A percentile compares a stretch with the other conserved stretches of the same genome.
Evolutionary conservation across 1,139 yeast genomes (phyloP).

Genomic region (Entelexis sorbosivorans): DNA sequence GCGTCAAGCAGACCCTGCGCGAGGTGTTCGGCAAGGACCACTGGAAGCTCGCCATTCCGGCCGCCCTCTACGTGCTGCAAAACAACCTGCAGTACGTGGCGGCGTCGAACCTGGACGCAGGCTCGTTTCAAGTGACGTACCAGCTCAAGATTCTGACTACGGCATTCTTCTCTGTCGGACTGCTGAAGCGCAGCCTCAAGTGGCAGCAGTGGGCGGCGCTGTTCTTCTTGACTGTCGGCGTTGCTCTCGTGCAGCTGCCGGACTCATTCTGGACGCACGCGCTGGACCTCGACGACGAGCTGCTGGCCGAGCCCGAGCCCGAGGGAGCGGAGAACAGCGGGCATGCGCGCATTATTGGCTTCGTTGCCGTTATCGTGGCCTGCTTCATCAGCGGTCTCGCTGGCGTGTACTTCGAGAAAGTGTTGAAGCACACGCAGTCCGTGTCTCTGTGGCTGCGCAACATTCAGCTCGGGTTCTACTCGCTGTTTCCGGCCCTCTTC

Average conservation of each 20-base stretch:
- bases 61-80: conserved; percentile 35
- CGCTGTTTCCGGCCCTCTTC: conserved; percentile 35
- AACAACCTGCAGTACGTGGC: conserved; percentile 36
- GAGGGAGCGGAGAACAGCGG: conserved; percentile 22
- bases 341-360: conserved; percentile 29
- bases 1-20: conserved; percentile 23
- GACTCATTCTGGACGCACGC: conserved; percentile 21
- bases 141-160: conserved; percentile 37
- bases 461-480: conserved; percentile 34
- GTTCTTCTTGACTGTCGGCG: conserved; percentile 32
- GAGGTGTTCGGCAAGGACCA: conserved; percentile 32
- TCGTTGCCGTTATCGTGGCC: conserved; percentile 33
- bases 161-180: conserved; percentile 36
- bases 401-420: conserved; percentile 37
- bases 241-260: conserved; percentile 36
- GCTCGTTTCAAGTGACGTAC: conserved; percentile 37
- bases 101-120: conserved; percentile 36
- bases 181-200: conserved; percentile 30
- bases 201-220: conserved; percentile 33
- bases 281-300: conserved; percentile 12
- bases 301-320: conserved; percentile 17
- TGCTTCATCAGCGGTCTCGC: conserved; percentile 35
- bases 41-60: conserved; percentile 36
- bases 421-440: conserved; percentile 29
- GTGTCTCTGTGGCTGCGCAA: conserved; percentile 35